Evolutionary conservation across 1,139 yeast species (phyloP).

Genomic region (Pichia terricola): DNA sequence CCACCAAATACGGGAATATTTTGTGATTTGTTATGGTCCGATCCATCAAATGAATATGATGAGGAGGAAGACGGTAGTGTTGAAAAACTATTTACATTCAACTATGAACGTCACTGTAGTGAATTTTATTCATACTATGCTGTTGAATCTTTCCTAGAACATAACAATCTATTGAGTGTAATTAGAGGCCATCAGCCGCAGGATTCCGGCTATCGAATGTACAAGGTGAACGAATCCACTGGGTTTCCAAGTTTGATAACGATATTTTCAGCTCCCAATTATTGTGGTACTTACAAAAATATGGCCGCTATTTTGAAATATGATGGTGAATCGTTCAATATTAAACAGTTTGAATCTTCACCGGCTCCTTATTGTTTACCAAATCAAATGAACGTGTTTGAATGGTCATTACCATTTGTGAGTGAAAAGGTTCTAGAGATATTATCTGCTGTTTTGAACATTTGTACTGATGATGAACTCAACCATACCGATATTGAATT

Average conservation of each 20-base stretch:
- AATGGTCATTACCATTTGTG: constrained; percentile 96
- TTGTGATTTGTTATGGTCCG: constrained; percentile 96
- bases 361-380: constrained; percentile 93
- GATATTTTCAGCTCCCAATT: constrained; percentile 93
- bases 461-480: constrained; percentile 93
- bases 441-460: constrained; percentile 80
- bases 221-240: constrained; percentile 65
- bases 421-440: constrained; percentile 95
- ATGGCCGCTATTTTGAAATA: constrained; percentile 84
- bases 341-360: constrained; percentile 82
- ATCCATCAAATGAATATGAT: constrained; percentile 77
- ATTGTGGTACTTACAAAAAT: constrained; percentile 87
- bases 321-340: constrained; percentile 87
- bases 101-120: constrained; percentile 91
- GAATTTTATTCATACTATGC: constrained; percentile 92
- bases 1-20: constrained; percentile 86
- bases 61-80: constrained; percentile 36
- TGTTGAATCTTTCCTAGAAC: constrained; percentile 64
- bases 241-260: constrained; percentile 90
- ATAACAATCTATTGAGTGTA: constrained; percentile 65
- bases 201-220: constrained; percentile 88
- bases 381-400: constrained; percentile 93
- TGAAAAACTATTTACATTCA: constrained; percentile 56
- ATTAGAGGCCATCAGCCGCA: constrained; percentile 93
- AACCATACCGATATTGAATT: constrained; percentile 1